Evolutionary conservation across 805 yeast species (phyloP).

Genomic region (Yarrowia divulgata): DNA sequence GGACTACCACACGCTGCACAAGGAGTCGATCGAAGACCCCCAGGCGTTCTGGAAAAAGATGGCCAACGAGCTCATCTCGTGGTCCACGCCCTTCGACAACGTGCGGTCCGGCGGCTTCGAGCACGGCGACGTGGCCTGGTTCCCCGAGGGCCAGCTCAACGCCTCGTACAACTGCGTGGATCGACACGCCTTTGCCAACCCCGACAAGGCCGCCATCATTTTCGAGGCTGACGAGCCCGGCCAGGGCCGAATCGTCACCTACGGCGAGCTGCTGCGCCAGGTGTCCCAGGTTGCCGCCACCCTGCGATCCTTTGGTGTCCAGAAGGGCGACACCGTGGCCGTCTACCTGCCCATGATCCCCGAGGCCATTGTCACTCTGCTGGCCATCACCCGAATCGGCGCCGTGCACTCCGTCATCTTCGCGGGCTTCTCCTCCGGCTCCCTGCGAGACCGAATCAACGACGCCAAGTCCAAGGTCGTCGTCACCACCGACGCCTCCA

Average conservation of each 20-base stretch:
- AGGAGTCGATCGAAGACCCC: conserved; percentile 80
- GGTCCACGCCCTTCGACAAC: conserved; percentile 79
- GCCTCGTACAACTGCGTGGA: conserved; percentile 95
- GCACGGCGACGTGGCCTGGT: conserved; percentile 90
- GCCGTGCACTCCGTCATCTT: conserved; percentile 96
- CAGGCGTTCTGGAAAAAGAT: conserved; percentile 77
- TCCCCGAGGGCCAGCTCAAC: conserved; percentile 88
- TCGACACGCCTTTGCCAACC: conserved; percentile 88
- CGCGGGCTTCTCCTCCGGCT: conserved; percentile 96
- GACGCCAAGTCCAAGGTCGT: conserved; percentile 87
- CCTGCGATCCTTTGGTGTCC: conserved; percentile 82
- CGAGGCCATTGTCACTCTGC: conserved; percentile 91
- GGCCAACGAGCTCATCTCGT: conserved; percentile 74
- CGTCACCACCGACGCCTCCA: conserved; percentile 94
- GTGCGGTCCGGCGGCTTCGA: conserved; percentile 69
- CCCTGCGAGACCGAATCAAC: conserved; percentile 85
- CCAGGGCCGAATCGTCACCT: conserved; percentile 77
- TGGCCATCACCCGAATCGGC: conserved; percentile 92
- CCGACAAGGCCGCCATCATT: conserved; percentile 71
- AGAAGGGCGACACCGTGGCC: conserved; percentile 95
- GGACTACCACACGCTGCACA: conserved; percentile 73
- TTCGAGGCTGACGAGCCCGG: conserved; percentile 93
- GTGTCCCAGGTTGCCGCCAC: conserved; percentile 89
- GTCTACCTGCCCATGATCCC: conserved; percentile 98
- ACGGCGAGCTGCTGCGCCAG: conserved; percentile 82